Conservation (phyloP, 768 basidiomycete species). For the Cystobasidium tubakii region DNA sequence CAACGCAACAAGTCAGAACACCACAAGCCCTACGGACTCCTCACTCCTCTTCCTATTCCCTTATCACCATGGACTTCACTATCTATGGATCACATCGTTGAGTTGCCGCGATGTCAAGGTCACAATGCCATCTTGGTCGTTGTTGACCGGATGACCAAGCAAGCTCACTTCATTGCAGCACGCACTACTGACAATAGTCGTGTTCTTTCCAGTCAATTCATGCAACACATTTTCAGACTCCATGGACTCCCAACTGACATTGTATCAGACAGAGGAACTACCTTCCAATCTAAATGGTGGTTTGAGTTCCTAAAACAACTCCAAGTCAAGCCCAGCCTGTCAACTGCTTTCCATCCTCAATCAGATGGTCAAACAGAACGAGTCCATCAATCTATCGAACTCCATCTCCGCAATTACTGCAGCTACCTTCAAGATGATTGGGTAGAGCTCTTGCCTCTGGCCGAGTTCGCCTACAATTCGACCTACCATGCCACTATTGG, state of each 20-base stretch:
- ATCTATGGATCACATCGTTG: slow-evolving; percentile 51
- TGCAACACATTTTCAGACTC: slow-evolving; percentile 46
- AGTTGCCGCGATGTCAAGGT: slow-evolving; percentile 49
- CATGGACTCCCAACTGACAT: slow-evolving; percentile 46
- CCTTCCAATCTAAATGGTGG: slow-evolving; percentile 12
- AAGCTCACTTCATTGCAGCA: slow-evolving; percentile 53
- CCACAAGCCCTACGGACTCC: slow-evolving; percentile 50
- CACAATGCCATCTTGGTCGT: slow-evolving; percentile 43
- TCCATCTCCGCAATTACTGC: slow-evolving; percentile 50
- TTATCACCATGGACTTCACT: slow-evolving; percentile 49
- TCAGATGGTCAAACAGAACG: slow-evolving; percentile 53
- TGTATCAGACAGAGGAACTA: slow-evolving; percentile 46
- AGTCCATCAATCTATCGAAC: slow-evolving; percentile 52
- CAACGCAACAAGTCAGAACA: slow-evolving; percentile 48
- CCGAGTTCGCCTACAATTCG: slow-evolving; percentile 51
- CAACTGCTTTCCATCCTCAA: slow-evolving; percentile 54
- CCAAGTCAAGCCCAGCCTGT: slow-evolving; percentile 48
- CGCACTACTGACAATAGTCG: slow-evolving; percentile 46
- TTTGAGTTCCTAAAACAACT: background rate
- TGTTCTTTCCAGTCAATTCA: slow-evolving; percentile 49
- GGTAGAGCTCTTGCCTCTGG: slow-evolving; percentile 48
- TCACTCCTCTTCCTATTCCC: slow-evolving; percentile 47
- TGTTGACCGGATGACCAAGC: slow-evolving; percentile 52
- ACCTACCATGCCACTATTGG: slow-evolving; percentile 46
- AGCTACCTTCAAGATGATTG: slow-evolving; percentile 51